Evolutionary conservation across 305 asterid species (phyloP).

Genomic region (Plantago rigida): DNA sequence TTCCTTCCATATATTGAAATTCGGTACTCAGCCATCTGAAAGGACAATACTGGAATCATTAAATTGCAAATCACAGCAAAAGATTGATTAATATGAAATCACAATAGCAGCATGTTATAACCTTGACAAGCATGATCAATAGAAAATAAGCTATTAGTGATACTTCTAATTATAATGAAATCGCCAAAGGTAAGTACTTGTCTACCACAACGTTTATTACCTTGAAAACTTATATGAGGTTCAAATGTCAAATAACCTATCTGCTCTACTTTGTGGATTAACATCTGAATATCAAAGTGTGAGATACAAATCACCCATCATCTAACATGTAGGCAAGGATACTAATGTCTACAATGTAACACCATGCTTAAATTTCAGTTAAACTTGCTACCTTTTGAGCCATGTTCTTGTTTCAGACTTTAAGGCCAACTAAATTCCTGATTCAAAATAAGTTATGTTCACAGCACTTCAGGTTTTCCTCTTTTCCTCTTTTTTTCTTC

Average conservation of each 20-base stretch:
- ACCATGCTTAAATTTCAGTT: slow-evolving; percentile 3
- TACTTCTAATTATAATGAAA: neutral
- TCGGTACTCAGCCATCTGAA: slow-evolving; percentile 83
- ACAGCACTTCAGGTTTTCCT: too few relatives aligned
- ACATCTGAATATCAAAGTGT: neutral
- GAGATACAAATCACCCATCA: too few relatives aligned
- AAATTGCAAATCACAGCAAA: slow-evolving; percentile 14
- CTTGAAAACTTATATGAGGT: neutral
- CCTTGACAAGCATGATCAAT: slow-evolving; percentile 2
- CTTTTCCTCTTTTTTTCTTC: too few relatives aligned
- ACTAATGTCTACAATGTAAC: neutral
- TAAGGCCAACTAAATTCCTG: neutral
- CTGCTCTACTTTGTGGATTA: neutral
- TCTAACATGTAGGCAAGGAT: neutral
- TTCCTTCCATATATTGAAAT: slow-evolving; percentile 83
- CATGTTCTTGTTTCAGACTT: neutral
- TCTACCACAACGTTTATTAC: too few relatives aligned
- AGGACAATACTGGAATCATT: slow-evolving; percentile 20
- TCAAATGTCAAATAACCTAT: slow-evolving; percentile 7
- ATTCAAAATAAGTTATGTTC: too few relatives aligned
- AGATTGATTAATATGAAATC: slow-evolving; percentile 20
- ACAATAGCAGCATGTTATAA: neutral
- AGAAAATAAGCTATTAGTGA: slow-evolving; percentile 14
- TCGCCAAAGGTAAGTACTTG: too few relatives aligned
- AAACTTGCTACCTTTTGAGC: neutral